Conservation (phyloP, 495 filamentous ascomycete species). For the Hypoxylon perforatum region DNA sequence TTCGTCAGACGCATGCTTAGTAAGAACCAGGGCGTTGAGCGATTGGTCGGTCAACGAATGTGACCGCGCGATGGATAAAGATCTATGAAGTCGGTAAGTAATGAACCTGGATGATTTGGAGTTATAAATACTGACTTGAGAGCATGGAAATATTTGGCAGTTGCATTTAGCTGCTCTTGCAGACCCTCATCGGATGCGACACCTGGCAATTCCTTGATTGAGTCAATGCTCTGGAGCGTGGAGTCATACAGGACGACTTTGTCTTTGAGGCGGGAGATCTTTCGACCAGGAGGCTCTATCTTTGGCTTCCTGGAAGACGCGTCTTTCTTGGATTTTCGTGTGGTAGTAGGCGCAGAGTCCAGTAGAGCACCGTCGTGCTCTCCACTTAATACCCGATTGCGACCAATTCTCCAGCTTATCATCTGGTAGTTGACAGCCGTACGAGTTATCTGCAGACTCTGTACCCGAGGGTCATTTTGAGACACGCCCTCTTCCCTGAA, state of each 20-base stretch:
- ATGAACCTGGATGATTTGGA: background rate
- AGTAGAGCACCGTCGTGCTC: slow-evolving; percentile 76
- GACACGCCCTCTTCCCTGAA: slow-evolving; percentile 81
- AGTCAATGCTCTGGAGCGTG: slow-evolving; percentile 87
- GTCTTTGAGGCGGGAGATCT: slow-evolving; percentile 84
- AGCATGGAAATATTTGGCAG: slow-evolving; percentile 85
- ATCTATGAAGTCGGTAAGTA: slow-evolving; percentile 61
- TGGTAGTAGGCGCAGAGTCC: slow-evolving; percentile 56
- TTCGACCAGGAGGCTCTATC: slow-evolving; percentile 70
- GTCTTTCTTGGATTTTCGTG: slow-evolving; percentile 57
- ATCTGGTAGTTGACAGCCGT: slow-evolving; percentile 93
- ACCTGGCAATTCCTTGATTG: slow-evolving; percentile 88
- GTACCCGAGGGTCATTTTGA: slow-evolving; percentile 88
- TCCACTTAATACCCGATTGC: slow-evolving; percentile 89
- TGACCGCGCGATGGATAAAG: slow-evolving; percentile 84
- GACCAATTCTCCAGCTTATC: slow-evolving; percentile 92
- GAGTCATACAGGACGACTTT: slow-evolving; percentile 93
- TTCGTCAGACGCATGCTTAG: slow-evolving; percentile 73
- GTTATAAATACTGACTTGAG: slow-evolving; percentile 70
- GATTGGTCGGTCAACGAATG: slow-evolving; percentile 77
- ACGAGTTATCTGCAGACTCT: slow-evolving; percentile 89
- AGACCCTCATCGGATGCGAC: slow-evolving; percentile 87
- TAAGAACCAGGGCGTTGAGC: slow-evolving; percentile 87
- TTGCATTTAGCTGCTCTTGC: slow-evolving; percentile 78
- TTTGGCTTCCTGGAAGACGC: slow-evolving; percentile 58